A percentile compares a stretch with the other conserved stretches of the same genome.
Conservation (phyloP, 306 rosid genomes). For the Vigna mungo region DNA sequence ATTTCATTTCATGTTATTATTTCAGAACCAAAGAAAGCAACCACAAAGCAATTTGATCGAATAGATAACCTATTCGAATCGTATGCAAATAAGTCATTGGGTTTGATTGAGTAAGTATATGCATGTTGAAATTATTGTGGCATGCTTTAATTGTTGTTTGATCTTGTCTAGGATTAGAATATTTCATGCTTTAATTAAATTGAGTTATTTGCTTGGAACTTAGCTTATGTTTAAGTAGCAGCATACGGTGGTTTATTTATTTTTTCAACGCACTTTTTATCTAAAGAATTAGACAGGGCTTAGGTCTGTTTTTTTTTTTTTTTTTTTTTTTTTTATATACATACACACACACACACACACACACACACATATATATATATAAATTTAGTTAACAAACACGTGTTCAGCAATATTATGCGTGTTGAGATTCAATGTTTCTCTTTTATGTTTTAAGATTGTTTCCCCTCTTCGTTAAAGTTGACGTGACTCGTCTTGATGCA, state of each 20-base stretch:
- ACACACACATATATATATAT: too few species aligned
- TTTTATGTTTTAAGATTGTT: conserved; percentile 21
- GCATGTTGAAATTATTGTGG: conserved; percentile 26
- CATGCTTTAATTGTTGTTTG: conserved; percentile 17
- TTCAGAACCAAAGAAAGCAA: conserved; percentile 57
- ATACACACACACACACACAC: too few species aligned
- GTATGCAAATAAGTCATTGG: conserved; percentile 55
- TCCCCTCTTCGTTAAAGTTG: neutral
- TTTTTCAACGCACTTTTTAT: neutral
- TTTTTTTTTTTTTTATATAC: too few species aligned
- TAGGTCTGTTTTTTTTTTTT: neutral
- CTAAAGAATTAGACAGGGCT: neutral
- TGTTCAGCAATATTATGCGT: neutral
- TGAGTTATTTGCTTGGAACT: conserved; percentile 22
- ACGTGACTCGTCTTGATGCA: conserved; percentile 24
- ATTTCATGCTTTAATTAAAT: neutral
- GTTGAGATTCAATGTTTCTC: neutral
- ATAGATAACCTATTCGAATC: conserved; percentile 53
- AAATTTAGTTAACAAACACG: neutral
- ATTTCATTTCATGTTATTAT: conserved; percentile 35
- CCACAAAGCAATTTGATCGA: conserved; percentile 52
- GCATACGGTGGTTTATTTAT: neutral
- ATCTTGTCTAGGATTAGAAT: conserved; percentile 21
- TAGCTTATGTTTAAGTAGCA: neutral
- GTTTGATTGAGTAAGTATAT: conserved; percentile 69